phyloP scores from a whole-genome alignment of 768 basidiomycete genomes.

The Amanita pseudoporphyria region DNA sequence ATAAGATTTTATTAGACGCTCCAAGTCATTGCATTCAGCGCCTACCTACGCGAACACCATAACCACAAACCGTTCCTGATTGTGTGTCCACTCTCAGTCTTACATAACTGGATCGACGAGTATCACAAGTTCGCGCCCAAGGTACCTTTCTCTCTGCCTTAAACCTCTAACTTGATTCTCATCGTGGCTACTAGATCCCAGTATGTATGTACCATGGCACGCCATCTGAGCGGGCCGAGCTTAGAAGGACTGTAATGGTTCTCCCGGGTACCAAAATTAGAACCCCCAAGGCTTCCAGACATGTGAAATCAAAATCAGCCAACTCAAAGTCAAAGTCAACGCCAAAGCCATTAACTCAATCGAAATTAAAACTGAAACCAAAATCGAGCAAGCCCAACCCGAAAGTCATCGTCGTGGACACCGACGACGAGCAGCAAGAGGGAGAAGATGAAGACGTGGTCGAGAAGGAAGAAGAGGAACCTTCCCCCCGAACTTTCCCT shows the following conservation, averaged over 20 bases:
- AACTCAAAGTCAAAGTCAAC: conserved; percentile 7
- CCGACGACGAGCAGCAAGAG: conserved; percentile 13
- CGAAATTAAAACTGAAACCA: conserved; percentile 6
- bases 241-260: conserved; percentile 56
- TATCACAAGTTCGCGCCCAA: conserved; percentile 77
- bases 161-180: neutral
- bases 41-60: conserved; percentile 70
- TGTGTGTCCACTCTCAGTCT: conserved; percentile 87
- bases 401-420: conserved; percentile 12
- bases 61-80: conserved; percentile 73
- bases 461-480: conserved; percentile 14
- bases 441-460: conserved; percentile 11
- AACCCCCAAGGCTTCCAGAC: conserved; percentile 11
- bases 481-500: conserved; percentile 38
- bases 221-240: conserved; percentile 68
- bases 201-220: conserved; percentile 88
- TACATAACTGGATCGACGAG: conserved; percentile 87
- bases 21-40: conserved; percentile 91
- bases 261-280: conserved; percentile 16
- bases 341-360: neutral
- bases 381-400: conserved; percentile 8
- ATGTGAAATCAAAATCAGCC: conserved; percentile 9
- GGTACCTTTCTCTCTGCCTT: conserved; percentile 28
- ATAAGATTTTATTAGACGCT: conserved; percentile 52
- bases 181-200: conserved; percentile 49